Base-by-base conservation (phyloP, 805 yeast species). In the Metschnikowia santaceciliae region DNA sequence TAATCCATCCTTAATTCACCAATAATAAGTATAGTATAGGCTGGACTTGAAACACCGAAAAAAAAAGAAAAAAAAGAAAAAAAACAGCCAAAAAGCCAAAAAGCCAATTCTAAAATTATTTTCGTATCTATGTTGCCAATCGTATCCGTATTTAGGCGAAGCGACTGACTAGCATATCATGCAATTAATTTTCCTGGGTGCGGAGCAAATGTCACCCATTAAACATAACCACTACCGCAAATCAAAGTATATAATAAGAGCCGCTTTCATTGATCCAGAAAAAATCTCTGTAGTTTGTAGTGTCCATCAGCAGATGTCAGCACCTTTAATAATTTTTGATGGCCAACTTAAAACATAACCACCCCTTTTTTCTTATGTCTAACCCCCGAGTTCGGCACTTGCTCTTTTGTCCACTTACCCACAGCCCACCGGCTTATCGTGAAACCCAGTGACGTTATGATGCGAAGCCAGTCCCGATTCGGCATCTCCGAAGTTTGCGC, bases 401-500 rank as follows among this genome's bases (percentile, higher is more conserved):
- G 23, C 26, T 37, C 40, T 26, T 14, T 20, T 22, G 15, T 15
- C 26, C 30, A 26, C 26, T 8, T 8, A 10, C 30, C 30, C 30
- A 26, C 30, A 26, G 30, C 30, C 30, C 30, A 26, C 30, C 30
- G 30, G 42, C 45, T 17, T 42, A 42, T 42, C 38, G 19, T 23
- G 19, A n/a, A 11, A 14, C 5, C 23, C n/a, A n/a, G 11, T 19
- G 45, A 42, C 26, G 36, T 39, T 39, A 14, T 39, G 32, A n/a
- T 19, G 32, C 32, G 32, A 20, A n/a, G 23, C 6, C 38, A 6
- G 23, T 15, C 33, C 46, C 26, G 32, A 35, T 30, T 15, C 34
- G 46, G 46, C 33, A 35, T 34, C 41, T 23, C 47, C 47, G 34
- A 34, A 34, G 26, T 17, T 26, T 32, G 47, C 47, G 47, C 41